Conservation (phyloP, 257 asterid species). For the Rubia yunnanensis region DNA sequence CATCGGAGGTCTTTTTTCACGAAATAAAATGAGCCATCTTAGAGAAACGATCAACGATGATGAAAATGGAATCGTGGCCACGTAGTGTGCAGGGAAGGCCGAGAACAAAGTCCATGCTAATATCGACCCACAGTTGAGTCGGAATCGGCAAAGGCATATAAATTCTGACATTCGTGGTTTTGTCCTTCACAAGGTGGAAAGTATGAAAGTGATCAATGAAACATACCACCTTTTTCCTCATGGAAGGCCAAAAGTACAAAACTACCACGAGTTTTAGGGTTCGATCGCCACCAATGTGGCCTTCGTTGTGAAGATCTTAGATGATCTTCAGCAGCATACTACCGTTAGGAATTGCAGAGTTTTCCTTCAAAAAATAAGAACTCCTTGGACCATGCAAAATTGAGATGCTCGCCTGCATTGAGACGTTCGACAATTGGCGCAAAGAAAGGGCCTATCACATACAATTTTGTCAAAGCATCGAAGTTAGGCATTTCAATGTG, state of each 20-base stretch:
- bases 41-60: not conserved
- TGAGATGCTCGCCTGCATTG: no score
- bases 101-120: not conserved
- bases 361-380: not conserved
- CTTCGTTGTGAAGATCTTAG: not conserved
- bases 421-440: no score
- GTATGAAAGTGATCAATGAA: no score
- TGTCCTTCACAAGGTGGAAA: no score
- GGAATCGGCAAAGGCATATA: not conserved
- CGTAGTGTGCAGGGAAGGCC: not conserved
- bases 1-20: not conserved
- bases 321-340: no score
- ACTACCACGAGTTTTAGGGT: not conserved
- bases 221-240: no score
- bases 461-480: not conserved
- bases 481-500: not conserved
- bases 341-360: not conserved
- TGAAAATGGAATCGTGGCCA: not conserved
- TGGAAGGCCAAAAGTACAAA: no score
- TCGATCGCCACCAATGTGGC: not conserved
- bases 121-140: not conserved
- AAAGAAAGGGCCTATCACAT: not conserved
- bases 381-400: no score
- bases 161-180: no score
- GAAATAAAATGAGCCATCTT: slow-evolving; percentile 1